A percentile compares a stretch with the other conserved stretches of the same genome.
These are phyloP conservation scores for Neopestalotiopsis sp. DNA, from an alignment of 2,329 filamentous ascomycete genomes.

Conservation along the genomic window DNA sequence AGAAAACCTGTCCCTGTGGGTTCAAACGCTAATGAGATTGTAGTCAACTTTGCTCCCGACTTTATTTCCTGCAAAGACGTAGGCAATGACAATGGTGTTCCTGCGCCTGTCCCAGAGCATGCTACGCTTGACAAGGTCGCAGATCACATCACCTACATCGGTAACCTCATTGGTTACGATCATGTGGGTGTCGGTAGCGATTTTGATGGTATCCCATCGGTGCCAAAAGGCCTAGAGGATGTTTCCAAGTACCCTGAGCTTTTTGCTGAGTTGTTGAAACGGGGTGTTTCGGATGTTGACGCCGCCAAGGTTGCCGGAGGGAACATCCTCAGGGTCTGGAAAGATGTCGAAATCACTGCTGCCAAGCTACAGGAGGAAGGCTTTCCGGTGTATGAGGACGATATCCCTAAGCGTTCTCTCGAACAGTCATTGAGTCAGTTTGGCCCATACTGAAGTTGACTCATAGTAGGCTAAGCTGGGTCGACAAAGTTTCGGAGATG, in stretches of 20 bases:
- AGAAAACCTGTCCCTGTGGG: not conserved
- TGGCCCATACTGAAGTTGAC: not conserved
- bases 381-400: constrained; percentile 58
- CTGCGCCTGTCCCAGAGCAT: constrained; percentile 69
- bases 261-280: constrained; percentile 73
- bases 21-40: not conserved
- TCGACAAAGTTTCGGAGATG: not conserved
- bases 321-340: constrained; percentile 86
- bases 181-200: constrained; percentile 90
- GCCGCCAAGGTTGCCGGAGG: constrained; percentile 77
- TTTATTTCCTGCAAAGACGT: constrained; percentile 78
- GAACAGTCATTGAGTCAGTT: not conserved
- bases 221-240: constrained; percentile 80
- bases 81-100: constrained; percentile 66
- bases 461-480: no score
- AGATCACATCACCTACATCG: constrained; percentile 82
- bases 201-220: constrained; percentile 76
- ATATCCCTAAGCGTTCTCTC: constrained; percentile 27
- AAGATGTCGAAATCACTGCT: constrained; percentile 75
- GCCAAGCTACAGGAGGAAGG: constrained; percentile 65
- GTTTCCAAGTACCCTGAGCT: constrained; percentile 83
- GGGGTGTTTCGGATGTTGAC: constrained; percentile 77
- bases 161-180: constrained; percentile 81
- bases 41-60: constrained; percentile 80
- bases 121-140: constrained; percentile 79